Evolutionary conservation across 108 stramenopile species (phyloP), one percentile per base, ranked within the genome.

Genomic region (Ochromonas danica): DNA sequence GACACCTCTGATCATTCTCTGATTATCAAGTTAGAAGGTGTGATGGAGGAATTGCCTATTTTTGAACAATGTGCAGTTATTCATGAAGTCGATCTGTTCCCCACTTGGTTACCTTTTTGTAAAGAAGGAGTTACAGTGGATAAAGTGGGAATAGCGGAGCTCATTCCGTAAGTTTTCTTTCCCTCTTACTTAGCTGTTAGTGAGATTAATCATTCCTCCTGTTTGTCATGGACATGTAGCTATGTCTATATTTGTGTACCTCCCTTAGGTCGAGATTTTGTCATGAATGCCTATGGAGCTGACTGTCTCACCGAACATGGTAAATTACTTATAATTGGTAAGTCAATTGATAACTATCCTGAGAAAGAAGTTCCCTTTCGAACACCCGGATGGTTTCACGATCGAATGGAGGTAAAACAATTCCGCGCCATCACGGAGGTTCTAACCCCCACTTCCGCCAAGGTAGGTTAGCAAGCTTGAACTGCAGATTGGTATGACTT

Each of bases 51-150:
- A 14, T 78, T 89, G 0, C 88, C 94, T 17, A 67, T 96, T 6
- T 94, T 96, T 81, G 95, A 97, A 85, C 96, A 97, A 85, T 85
- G 95, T 22, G 91, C 91, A 10, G 90, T 94, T 0, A 79, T 97
- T 1, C 81, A 92, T 51, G 96, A 95, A 87, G 86, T 89, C 25
- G 95, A 94, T 70, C 79, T 97, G 75, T 93, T 92, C 85, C 86
- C 91, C 61, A 81, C 77, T 22, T 97, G 96, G 96, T 89, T 92
- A 22, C 96, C 96, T 2, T 97, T 97, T 83, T 82, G 82, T 60
- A 86, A 86, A 35, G 80, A 82, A 0, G 85, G 87, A 27, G 61
- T 80, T 36, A 90, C 91, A 61, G 62, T 96, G 43, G 83, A 85
- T 0, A 89, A 94, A 71, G 71, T 97, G 25, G 92, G 90, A 57